These are phyloP conservation scores for Biscogniauxia sp. DNA, from an alignment of 2,329 filamentous ascomycete genomes.

Conservation along the genomic window DNA sequence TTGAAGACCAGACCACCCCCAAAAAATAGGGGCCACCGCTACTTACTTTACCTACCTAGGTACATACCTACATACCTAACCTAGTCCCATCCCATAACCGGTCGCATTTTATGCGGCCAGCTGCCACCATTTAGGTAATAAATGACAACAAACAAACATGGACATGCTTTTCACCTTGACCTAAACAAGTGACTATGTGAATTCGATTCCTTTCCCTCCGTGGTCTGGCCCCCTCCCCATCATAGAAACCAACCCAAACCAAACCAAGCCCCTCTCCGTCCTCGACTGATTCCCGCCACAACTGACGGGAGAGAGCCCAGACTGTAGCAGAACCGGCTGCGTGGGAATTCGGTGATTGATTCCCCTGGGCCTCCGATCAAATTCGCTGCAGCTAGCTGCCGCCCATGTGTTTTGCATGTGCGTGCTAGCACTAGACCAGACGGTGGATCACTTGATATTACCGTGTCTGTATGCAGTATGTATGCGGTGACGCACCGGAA, in stretches of 20 bases:
- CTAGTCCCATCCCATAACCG: neutral
- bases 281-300: too few relatives aligned
- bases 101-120: neutral
- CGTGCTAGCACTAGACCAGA: slow-evolving; percentile 10
- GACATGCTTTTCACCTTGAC: too few relatives aligned
- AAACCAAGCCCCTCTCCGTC: too few relatives aligned
- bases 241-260: too few relatives aligned
- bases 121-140: neutral
- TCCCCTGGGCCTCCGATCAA: slow-evolving; percentile 7
- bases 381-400: slow-evolving; percentile 23
- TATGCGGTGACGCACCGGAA: slow-evolving; percentile 11
- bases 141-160: neutral
- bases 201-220: too few relatives aligned
- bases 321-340: neutral
- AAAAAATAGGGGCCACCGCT: neutral
- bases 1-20: neutral
- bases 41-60: too few relatives aligned
- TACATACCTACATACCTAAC: too few relatives aligned
- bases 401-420: slow-evolving; percentile 27
- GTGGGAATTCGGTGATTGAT: neutral
- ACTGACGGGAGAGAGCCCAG: neutral
- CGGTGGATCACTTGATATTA: slow-evolving; percentile 22
- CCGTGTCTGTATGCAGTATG: slow-evolving; percentile 9
- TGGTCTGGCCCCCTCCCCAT: too few relatives aligned
- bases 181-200: too few relatives aligned